A percentile compares a stretch with the other conserved stretches of the same genome.
These are phyloP conservation scores for Boletus sensibilis DNA, from an alignment of 768 basidiomycete species.

Conservation along the genomic window DNA sequence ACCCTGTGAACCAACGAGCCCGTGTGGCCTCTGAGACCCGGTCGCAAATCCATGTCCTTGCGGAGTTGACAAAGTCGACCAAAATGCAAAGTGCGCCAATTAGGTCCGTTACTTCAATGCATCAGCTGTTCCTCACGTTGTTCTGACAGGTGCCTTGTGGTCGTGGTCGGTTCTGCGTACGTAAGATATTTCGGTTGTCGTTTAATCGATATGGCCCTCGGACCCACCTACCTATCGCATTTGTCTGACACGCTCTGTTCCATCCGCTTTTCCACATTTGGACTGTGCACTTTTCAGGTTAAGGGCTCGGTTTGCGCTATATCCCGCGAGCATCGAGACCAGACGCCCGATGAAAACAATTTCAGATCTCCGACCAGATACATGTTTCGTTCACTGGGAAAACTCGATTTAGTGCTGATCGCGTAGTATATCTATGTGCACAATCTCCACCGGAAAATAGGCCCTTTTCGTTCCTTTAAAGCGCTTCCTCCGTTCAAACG, in stretches of 20 bases:
- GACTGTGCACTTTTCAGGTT: conserved; percentile 31
- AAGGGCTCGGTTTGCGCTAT: conserved; percentile 35
- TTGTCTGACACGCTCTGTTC: conserved; percentile 30
- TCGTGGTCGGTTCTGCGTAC: conserved; percentile 29
- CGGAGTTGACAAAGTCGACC: conserved; percentile 31
- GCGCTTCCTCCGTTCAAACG: conserved; percentile 23
- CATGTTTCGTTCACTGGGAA: conserved; percentile 36
- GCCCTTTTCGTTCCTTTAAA: conserved; percentile 32
- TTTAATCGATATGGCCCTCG: conserved; percentile 40
- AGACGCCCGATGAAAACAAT: conserved; percentile 33
- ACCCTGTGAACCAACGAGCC: conserved; percentile 12
- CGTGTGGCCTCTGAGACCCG: conserved; percentile 29
- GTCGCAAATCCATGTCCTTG: conserved; percentile 26
- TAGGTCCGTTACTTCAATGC: conserved; percentile 30
- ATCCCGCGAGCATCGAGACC: conserved; percentile 40
- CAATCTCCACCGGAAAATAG: conserved; percentile 36
- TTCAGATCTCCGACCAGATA: conserved; percentile 40
- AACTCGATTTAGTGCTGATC: conserved; percentile 39
- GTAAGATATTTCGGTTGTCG: conserved; percentile 37
- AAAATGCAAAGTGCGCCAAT: conserved; percentile 35
- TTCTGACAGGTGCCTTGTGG: conserved; percentile 36
- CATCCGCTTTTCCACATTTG: conserved; percentile 35
- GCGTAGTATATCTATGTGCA: conserved; percentile 42
- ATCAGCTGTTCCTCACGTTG: conserved; percentile 29
- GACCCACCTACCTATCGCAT: conserved; percentile 37